Evolutionary conservation across 192 early-diverging fungal species (phyloP).

Genomic region (Rhizoclosmatium sp.): DNA sequence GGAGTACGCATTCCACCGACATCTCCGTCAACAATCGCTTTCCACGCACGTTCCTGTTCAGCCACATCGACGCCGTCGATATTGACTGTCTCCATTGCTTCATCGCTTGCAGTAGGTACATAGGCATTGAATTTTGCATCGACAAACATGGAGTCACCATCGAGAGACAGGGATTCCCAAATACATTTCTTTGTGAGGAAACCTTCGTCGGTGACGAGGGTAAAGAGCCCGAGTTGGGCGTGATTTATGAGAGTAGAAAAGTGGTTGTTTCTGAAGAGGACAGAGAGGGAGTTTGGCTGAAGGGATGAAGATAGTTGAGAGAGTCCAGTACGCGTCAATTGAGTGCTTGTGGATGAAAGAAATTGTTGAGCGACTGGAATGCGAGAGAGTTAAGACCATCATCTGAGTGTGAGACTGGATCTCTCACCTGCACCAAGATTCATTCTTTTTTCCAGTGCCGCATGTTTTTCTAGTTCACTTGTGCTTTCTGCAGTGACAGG

Average conservation of each 20-base stretch:
- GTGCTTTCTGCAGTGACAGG: not conserved
- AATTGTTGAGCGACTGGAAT: constrained; percentile 65
- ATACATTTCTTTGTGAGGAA: constrained; percentile 47
- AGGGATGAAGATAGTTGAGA: constrained; percentile 68
- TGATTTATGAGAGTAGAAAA: constrained; percentile 49
- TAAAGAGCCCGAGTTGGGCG: constrained; percentile 44
- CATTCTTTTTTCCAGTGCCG: not conserved
- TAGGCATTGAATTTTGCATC: constrained; percentile 39
- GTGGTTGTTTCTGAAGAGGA: constrained; percentile 96
- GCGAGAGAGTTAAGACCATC: no score
- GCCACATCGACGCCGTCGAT: constrained; percentile 23
- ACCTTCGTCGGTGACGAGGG: constrained; percentile 59
- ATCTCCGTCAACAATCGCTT: constrained; percentile 31
- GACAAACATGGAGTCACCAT: constrained; percentile 47
- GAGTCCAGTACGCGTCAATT: constrained; percentile 86
- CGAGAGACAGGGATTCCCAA: constrained; percentile 55
- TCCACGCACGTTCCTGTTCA: constrained; percentile 30
- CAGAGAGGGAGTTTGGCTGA: constrained; percentile 64
- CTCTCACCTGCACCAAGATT: not conserved
- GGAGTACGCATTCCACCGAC: not conserved
- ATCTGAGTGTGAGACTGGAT: no score
- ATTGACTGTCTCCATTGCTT: constrained; percentile 21
- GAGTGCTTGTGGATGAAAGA: constrained; percentile 77
- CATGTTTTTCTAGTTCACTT: not conserved
- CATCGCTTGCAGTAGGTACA: constrained; percentile 12